phyloP scores from a whole-genome alignment of 352 stramenopile species.

The Phytopythium mirpurense region DNA sequence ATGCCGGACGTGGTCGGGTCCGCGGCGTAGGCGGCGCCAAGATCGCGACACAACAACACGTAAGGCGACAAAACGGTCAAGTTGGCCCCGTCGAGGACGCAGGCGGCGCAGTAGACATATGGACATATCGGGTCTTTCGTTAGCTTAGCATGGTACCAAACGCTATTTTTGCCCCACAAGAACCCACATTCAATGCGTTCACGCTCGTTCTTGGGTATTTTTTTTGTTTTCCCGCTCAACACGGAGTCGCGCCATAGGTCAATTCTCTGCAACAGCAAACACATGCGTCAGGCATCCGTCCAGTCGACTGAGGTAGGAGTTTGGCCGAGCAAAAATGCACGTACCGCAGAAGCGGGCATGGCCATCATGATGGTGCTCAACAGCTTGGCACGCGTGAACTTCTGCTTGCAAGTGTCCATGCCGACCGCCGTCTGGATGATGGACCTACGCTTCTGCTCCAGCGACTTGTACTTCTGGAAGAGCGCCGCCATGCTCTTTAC shows the following conservation, averaged over 20 bases:
- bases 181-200: no score
- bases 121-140: no score
- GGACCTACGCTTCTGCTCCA: constrained; percentile 63
- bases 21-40: no score
- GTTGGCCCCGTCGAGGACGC: no score
- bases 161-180: no score
- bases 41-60: no score
- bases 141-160: no score
- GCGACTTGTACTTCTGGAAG: constrained; percentile 81
- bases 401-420: constrained; percentile 79
- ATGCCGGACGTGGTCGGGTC: no score
- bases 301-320: neutral
- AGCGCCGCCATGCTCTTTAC: constrained; percentile 78
- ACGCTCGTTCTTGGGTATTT: constrained; percentile 83
- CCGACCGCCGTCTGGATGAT: constrained; percentile 75
- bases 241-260: constrained; percentile 74
- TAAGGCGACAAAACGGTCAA: no score
- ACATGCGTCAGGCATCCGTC: neutral
- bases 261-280: constrained; percentile 41
- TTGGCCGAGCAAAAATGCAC: neutral
- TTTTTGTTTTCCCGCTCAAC: constrained; percentile 65
- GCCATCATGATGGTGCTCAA: constrained; percentile 59
- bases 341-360: constrained; percentile 55
- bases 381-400: constrained; percentile 69
- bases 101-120: no score